Base-by-base conservation (phyloP, 177 flowering plant genomes). In the Vitis hybrid region DNA sequence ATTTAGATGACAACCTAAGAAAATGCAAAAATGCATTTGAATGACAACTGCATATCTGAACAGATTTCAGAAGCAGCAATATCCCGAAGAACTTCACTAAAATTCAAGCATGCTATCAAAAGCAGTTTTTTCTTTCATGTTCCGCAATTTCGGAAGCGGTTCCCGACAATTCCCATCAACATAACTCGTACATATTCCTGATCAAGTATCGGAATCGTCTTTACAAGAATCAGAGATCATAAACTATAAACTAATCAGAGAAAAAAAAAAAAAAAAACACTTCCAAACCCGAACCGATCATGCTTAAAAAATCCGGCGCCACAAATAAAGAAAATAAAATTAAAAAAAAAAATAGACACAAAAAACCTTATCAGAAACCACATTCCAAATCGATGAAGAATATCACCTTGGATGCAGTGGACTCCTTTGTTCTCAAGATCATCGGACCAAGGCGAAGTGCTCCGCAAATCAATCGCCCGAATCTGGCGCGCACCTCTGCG, bases 401-500 rank as follows among this genome's bases (percentile, higher is more conserved):
- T 14, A 14, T 2, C 13, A 93, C 98, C 97, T 83, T 77, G 86
- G 58, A 93, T 65, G 81, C 75, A 77, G 4, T 32, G 72, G 62
- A 95, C 89, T 7, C 91, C 89, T 9, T 60, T 70, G 15, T 46
- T 30, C 16, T 56, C 46, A 74, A 93, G 92, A 65, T 60, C 21
- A 9, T 60, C 55, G 24, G 90, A 87, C 87, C 88, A 95, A 52
- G 97, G 85, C 50, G 99, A 90, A 27, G 75, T 15, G 50, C 75
- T 1, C 4, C 92, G 88, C 21, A 70, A 77, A 76, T 95, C 99
- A 19, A 95, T 80, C 60, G 93, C 70, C 46, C 89, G 84, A 67
- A 93, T 98, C 62, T 80, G 84, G 21, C 63, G 80, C 52, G 98
- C 99, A 6, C 96, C 97, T 56, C 98, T 77, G 5, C 96, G 80